Conservation (phyloP, 495 filamentous ascomycete species). For the Tuber calosporum region DNA sequence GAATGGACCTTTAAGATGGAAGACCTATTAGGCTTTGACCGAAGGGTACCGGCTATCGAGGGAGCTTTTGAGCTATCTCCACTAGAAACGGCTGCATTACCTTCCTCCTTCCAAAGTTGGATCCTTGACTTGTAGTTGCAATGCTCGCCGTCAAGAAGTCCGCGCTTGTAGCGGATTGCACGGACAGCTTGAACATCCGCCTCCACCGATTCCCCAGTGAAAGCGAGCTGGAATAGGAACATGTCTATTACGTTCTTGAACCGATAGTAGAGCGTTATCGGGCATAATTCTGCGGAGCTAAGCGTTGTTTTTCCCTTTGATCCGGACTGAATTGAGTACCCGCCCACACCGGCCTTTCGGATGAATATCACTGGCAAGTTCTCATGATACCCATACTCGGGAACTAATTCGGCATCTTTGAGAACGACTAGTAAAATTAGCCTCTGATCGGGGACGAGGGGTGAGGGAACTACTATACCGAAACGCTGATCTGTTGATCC, state of each 20-base stretch:
- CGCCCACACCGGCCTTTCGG: conserved; percentile 23
- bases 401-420: conserved; percentile 26
- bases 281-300: not conserved
- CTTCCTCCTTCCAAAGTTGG: conserved; percentile 34
- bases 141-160: conserved; percentile 27
- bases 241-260: conserved; percentile 27
- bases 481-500: conserved; percentile 20
- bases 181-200: conserved; percentile 34
- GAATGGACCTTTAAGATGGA: conserved; percentile 14
- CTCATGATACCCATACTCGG: conserved; percentile 36
- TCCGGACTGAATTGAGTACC: conserved; percentile 22
- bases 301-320: conserved; percentile 2
- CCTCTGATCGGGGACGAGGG: not conserved
- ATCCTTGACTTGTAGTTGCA: conserved; percentile 31
- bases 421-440: conserved; percentile 18
- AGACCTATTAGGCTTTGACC: conserved; percentile 5
- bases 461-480: conserved; percentile 11
- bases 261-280: conserved; percentile 24
- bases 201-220: conserved; percentile 32
- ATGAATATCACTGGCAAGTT: conserved; percentile 34
- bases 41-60: conserved; percentile 8
- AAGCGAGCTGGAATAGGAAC: conserved; percentile 36
- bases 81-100: not conserved
- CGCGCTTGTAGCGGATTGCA: conserved; percentile 32
- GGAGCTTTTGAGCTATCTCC: not conserved